Percentiles rank a stretch among this genome's conserved stretches.
These are phyloP conservation scores for Cystofilobasidium ferigula DNA, from an alignment of 768 basidiomycete genomes.

Conservation along the genomic window DNA sequence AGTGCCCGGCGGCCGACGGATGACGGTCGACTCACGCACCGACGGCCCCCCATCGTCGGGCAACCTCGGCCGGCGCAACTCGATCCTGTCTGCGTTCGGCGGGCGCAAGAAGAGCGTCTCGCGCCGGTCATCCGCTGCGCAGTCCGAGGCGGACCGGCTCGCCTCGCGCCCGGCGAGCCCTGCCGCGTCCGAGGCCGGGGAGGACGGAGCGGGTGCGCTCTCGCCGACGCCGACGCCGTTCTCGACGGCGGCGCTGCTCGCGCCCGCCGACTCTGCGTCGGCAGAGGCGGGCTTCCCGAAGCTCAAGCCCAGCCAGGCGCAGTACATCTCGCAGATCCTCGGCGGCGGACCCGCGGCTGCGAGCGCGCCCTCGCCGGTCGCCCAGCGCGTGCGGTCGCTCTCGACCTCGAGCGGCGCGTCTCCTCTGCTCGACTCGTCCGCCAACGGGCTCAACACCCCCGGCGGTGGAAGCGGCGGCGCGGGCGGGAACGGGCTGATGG, in stretches of 20 bases:
- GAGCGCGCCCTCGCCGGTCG: too few relatives aligned
- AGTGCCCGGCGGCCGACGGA: slow-evolving; percentile 10
- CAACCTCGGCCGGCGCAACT: slow-evolving; percentile 17
- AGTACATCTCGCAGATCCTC: slow-evolving; percentile 38
- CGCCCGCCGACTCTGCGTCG: background rate
- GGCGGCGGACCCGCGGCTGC: slow-evolving; percentile 18
- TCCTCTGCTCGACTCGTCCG: slow-evolving; percentile 5
- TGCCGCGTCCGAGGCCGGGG: background rate
- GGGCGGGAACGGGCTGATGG: slow-evolving; percentile 41
- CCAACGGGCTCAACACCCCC: too few relatives aligned
- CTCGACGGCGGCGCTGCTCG: background rate
- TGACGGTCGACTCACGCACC: slow-evolving; percentile 7
- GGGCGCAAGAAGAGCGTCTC: slow-evolving; percentile 22
- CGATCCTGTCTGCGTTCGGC: slow-evolving; percentile 14
- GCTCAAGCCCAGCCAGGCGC: slow-evolving; percentile 34
- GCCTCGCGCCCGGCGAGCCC: slow-evolving; percentile 12
- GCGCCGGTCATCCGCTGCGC: slow-evolving; percentile 14
- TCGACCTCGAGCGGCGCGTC: background rate
- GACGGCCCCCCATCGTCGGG: background rate
- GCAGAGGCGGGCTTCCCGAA: slow-evolving; percentile 20
- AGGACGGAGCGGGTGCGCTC: too few relatives aligned
- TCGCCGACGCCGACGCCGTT: background rate
- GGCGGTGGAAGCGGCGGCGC: background rate
- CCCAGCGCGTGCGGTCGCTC: background rate
- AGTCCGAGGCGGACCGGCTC: slow-evolving; percentile 11